Evolutionary conservation across 1,139 yeast species (phyloP).

Genomic region (Eremothecium cymbalariae): DNA sequence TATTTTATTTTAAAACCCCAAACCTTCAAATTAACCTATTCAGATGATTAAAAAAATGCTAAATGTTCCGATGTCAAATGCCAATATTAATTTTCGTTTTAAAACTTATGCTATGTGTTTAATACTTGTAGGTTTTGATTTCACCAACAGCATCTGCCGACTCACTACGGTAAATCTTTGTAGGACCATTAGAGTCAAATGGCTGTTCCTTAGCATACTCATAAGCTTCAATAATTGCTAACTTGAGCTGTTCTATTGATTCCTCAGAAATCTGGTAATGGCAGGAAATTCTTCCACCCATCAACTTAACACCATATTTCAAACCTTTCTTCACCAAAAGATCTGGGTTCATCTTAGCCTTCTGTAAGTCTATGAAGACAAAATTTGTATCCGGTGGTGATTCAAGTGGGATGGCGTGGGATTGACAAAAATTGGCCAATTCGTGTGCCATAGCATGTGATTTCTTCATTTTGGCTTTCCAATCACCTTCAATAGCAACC

Average conservation of each 20-base stretch:
- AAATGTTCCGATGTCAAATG: conserved; percentile 4
- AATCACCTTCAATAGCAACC: conserved; percentile 68
- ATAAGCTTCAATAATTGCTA: conserved; percentile 51
- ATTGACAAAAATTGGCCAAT: conserved; percentile 53
- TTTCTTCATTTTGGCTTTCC: conserved; percentile 43
- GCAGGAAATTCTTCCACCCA: conserved; percentile 75
- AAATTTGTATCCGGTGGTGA: conserved; percentile 83
- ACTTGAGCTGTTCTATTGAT: conserved; percentile 57
- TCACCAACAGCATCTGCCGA: conserved; percentile 30
- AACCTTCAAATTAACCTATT: too few relatives aligned
- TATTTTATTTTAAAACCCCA: too few relatives aligned
- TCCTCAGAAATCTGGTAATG: conserved; percentile 70
- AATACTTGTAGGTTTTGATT: conserved; percentile 30
- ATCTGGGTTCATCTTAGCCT: conserved; percentile 52
- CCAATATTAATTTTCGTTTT: conserved; percentile 2
- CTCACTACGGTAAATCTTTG: conserved; percentile 36
- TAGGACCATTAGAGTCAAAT: conserved; percentile 35
- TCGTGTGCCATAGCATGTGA: conserved; percentile 66
- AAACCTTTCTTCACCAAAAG: conserved; percentile 48
- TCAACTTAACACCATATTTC: conserved; percentile 55
- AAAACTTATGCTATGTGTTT: conserved; percentile 5
- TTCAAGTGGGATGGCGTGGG: conserved; percentile 48
- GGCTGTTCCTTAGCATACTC: conserved; percentile 41
- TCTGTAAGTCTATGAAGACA: conserved; percentile 64
- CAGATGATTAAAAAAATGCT: background rate